These are phyloP conservation scores for Ogataea naganishii DNA, from an alignment of 805 yeast species.

Conservation along the genomic window DNA sequence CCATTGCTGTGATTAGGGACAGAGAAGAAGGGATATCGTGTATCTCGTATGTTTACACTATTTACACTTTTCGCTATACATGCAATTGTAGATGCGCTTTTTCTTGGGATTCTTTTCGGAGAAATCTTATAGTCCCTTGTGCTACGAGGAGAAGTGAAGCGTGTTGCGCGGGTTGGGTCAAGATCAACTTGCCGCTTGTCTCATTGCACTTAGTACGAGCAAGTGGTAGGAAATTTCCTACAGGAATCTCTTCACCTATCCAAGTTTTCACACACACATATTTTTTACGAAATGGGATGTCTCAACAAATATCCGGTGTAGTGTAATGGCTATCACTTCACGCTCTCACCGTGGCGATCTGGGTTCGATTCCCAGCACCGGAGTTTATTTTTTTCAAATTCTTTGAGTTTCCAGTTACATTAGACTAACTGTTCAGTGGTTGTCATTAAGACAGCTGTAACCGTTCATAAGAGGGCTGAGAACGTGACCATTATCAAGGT, in stretches of 20 bases:
- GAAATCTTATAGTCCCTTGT: not conserved
- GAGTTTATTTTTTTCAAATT: constrained; percentile 27
- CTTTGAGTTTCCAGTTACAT: not conserved
- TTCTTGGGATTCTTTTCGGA: no score
- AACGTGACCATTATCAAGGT: no score
- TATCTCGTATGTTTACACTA: no score
- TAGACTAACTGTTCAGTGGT: no score
- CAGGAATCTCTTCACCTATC: not conserved
- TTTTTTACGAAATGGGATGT: not conserved
- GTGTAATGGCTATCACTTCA: constrained; percentile 71
- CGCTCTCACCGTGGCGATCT: constrained; percentile 70
- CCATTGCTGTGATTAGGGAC: not conserved
- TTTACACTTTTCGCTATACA: no score
- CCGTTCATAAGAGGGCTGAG: no score
- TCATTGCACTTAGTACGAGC: not conserved
- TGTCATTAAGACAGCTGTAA: no score
- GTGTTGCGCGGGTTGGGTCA: not conserved
- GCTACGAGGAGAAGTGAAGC: not conserved
- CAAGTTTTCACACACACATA: not conserved
- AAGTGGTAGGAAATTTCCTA: not conserved
- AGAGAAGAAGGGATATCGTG: no score
- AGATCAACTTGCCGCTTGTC: not conserved
- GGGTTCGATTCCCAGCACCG: constrained; percentile 76
- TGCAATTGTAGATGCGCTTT: no score
- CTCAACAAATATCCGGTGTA: constrained; percentile 38